Base-by-base conservation (phyloP, 192 early-diverging fungal species). In the Dissophora globulifera region DNA sequence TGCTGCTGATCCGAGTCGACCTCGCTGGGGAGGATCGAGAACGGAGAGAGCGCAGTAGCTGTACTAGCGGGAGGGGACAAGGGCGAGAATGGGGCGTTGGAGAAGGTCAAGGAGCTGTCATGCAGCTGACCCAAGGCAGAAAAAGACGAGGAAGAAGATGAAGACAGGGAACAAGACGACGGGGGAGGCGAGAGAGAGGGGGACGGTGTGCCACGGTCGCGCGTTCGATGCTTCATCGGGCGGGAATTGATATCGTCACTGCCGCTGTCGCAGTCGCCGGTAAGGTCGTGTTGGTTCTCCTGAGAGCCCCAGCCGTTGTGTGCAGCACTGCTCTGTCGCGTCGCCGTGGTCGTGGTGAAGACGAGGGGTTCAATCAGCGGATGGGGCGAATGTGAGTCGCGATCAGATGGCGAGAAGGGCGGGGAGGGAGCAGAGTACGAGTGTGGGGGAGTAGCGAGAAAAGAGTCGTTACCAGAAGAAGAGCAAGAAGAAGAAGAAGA, bases 31-130 rank as follows among this genome's bases (percentile, higher is more conserved):
- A 58, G 23, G 35, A 51, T 55, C 8, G 65, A 57, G 8, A 45
- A 27, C 47, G 65, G 55, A 17, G 65, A 33, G 40, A 31, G 25
- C 10, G 65, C 25, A 9, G 49, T 50, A 40, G 55, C 58, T 19
- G 65, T 53, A 40, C 63, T 66, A 23, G 52, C 53, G 46, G 53
- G 63, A 20, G 63, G 63, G 7, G 63, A 66, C 13, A 66, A 48
- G 13, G 63, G 63, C 6, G 22, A 15, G 3, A 43, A 35, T 20
- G 43, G 20, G 15, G 43, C 10, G 20, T 1, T 11, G 20, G 41
- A 54, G 46, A 51, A 25, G 16, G 22, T 27, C 40, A 53, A 19
- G 27, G 40, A n/a, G n/a, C n/a, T n/a, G n/a, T n/a, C n/a, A n/a
- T n/a, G n/a, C n/a, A n/a, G n/a, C n/a, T n/a, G 19, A 38, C 20